Conservation (phyloP, 2,329 filamentous ascomycete species). For the Clarireedia homoeocarpa region DNA sequence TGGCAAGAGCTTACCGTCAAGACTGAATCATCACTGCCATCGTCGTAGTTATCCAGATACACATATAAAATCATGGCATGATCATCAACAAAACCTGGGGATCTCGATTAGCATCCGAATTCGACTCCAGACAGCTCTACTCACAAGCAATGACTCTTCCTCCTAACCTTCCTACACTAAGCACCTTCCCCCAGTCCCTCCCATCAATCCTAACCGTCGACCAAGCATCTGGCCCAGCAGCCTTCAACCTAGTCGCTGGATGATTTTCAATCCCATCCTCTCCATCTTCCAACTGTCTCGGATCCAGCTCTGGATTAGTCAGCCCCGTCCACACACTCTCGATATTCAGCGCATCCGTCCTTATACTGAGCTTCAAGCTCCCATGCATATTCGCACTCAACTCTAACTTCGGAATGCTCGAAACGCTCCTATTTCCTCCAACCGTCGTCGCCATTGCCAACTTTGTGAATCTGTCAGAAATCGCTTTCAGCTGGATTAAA, state of each 20-base stretch:
- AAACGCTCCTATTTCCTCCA: slow-evolving; percentile 14
- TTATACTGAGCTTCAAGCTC: slow-evolving; percentile 68
- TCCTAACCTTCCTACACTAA: slow-evolving; percentile 84
- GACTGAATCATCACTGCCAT: slow-evolving; percentile 61
- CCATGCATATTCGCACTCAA: slow-evolving; percentile 94
- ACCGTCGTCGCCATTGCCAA: slow-evolving; percentile 50
- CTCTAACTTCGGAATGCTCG: slow-evolving; percentile 61
- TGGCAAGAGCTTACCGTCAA: slow-evolving; percentile 54
- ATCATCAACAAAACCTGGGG: slow-evolving; percentile 60
- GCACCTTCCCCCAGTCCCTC: slow-evolving; percentile 87
- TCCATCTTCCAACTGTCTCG: slow-evolving; percentile 58
- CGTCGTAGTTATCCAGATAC: slow-evolving; percentile 65
- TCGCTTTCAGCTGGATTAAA: slow-evolving; percentile 80
- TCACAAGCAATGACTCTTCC: slow-evolving; percentile 86
- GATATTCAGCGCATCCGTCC: slow-evolving; percentile 78
- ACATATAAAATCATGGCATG: slow-evolving; percentile 79
- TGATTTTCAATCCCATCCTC: slow-evolving; percentile 65
- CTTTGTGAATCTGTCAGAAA: slow-evolving; percentile 92
- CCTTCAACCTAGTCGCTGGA: slow-evolving; percentile 71
- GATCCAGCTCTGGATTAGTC: slow-evolving; percentile 81
- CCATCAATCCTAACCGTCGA: slow-evolving; percentile 87
- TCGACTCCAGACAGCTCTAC: slow-evolving; percentile 21
- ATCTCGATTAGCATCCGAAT: slow-evolving; percentile 14
- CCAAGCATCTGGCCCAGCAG: slow-evolving; percentile 74
- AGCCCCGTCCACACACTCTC: slow-evolving; percentile 79